A percentile compares a stretch with the other conserved stretches of the same genome.
These are phyloP conservation scores for Lecanosticta acicola DNA, from an alignment of 2,329 filamentous ascomycete species.

Conservation along the genomic window DNA sequence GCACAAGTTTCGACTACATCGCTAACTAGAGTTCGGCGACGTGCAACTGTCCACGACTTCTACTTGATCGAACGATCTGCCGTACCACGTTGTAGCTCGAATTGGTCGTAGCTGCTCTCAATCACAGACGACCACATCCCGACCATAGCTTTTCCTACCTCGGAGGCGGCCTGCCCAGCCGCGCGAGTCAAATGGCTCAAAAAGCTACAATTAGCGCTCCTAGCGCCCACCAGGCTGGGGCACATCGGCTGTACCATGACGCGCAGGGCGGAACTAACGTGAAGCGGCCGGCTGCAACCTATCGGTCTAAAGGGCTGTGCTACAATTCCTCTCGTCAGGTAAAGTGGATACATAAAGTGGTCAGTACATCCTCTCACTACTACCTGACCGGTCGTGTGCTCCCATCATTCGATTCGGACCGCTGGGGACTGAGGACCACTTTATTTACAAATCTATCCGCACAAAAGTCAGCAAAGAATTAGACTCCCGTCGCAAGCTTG, in stretches of 20 bases:
- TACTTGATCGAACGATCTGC: no score
- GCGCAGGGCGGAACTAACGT: background rate
- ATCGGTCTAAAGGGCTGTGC: background rate
- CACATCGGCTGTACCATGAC: slow-evolving; percentile 2
- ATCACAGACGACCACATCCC: background rate
- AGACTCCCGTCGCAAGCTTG: background rate
- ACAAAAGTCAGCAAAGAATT: no score
- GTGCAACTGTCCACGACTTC: no score
- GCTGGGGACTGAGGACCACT: no score
- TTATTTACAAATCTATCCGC: background rate
- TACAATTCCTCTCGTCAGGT: background rate
- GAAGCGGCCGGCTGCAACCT: background rate
- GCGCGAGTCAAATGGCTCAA: background rate
- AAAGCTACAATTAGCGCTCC: background rate
- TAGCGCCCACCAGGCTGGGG: background rate
- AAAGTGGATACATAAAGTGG: background rate
- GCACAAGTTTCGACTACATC: no score
- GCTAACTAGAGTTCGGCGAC: no score
- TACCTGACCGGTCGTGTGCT: no score
- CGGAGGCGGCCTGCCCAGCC: background rate
- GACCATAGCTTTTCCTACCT: background rate
- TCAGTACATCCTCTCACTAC: no score
- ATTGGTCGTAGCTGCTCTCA: no score
- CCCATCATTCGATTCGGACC: no score
- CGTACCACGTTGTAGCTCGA: no score